Evolutionary conservation across 495 filamentous ascomycete genomes (phyloP).

Genomic region (Elasticomyces elasticus): DNA sequence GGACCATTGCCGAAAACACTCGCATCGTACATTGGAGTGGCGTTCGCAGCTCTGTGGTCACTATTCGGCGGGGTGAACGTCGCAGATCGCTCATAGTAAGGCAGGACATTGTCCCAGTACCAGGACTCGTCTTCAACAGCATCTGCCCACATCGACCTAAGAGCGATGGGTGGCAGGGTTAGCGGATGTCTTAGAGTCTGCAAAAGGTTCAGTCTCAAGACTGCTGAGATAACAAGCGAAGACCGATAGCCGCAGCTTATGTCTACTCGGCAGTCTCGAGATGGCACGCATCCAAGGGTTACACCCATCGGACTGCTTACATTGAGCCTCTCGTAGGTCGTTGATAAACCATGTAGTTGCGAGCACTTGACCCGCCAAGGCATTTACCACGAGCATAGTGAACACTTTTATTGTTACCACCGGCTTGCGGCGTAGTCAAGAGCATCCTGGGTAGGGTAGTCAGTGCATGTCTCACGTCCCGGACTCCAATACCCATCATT

Average conservation of each 20-base stretch:
- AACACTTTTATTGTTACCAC: constrained; percentile 1
- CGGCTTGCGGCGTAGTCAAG: constrained; percentile 19
- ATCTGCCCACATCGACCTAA: no score
- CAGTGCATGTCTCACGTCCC: no score
- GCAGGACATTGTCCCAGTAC: constrained; percentile 41
- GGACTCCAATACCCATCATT: no score
- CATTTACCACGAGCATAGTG: constrained; percentile 24
- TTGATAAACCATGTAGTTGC: constrained; percentile 26
- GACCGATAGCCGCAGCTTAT: no score
- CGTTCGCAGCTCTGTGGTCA: constrained; percentile 31
- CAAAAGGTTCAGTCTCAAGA: no score
- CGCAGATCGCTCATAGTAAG: constrained; percentile 44
- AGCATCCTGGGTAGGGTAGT: no score
- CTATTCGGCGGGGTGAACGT: constrained; percentile 43
- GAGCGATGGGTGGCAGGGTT: no score
- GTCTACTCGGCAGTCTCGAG: no score
- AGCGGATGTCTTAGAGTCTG: no score
- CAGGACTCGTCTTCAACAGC: constrained; percentile 46
- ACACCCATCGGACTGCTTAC: no score
- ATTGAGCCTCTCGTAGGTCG: constrained; percentile 36
- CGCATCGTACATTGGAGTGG: constrained; percentile 37
- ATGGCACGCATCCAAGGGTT: no score
- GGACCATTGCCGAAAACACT: constrained; percentile 38
- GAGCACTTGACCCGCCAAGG: constrained; percentile 23
- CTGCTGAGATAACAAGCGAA: no score